A percentile compares a stretch with the other conserved stretches of the same genome.
Evolutionary conservation across 495 filamentous ascomycete species (phyloP).

Genomic region (Penicillium crystallinum): DNA sequence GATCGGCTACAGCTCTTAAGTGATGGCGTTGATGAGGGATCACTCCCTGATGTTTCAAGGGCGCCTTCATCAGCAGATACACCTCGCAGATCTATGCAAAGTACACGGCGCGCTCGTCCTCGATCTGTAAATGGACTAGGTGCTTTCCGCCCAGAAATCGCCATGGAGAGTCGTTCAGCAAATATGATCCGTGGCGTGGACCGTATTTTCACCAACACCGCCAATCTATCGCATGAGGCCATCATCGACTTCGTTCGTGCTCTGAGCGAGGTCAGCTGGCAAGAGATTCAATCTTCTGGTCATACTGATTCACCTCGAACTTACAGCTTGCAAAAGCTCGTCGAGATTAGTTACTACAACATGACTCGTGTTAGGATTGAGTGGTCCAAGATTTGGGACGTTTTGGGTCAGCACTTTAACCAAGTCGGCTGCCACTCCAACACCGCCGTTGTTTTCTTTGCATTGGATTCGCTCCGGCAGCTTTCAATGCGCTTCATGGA

Average conservation of each 20-base stretch:
- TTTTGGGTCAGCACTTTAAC: constrained; percentile 96
- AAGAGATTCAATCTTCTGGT: constrained; percentile 95
- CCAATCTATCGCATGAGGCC: constrained; percentile 85
- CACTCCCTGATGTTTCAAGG: constrained; percentile 88
- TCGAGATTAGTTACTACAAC: constrained; percentile 99
- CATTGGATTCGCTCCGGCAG: constrained; percentile 88
- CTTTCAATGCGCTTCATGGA: constrained; percentile 98
- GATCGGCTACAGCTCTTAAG: constrained; percentile 94
- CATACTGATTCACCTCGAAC: constrained; percentile 92
- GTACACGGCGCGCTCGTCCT: constrained; percentile 56
- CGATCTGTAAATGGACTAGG: constrained; percentile 59
- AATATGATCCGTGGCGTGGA: constrained; percentile 92
- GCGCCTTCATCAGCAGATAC: constrained; percentile 50
- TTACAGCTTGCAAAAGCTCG: constrained; percentile 94
- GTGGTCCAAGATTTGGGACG: constrained; percentile 95
- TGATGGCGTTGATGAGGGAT: constrained; percentile 85
- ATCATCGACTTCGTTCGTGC: constrained; percentile 97
- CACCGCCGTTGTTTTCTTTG: constrained; percentile 93
- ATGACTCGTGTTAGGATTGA: constrained; percentile 98
- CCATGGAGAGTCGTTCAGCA: constrained; percentile 83
- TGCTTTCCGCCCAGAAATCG: constrained; percentile 78
- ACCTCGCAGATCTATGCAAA: constrained; percentile 64
- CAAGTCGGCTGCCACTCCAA: constrained; percentile 94
- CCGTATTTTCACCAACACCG: constrained; percentile 92
- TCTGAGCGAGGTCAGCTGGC: constrained; percentile 95